Base-by-base conservation (phyloP, 2,329 filamentous ascomycete genomes). In the Knoxdaviesia proteae region DNA sequence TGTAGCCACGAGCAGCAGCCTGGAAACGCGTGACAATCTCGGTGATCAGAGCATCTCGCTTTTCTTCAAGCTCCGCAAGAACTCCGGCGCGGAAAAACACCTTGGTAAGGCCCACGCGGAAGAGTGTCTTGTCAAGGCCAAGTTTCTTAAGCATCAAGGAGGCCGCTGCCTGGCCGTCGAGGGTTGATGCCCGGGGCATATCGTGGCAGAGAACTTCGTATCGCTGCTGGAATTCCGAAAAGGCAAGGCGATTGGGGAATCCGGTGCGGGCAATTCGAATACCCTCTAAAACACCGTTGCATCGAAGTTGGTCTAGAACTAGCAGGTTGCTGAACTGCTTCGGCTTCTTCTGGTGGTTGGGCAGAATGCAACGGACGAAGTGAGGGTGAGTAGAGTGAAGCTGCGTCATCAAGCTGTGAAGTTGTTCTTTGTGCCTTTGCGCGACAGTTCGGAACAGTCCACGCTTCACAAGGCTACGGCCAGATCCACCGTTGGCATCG, bases 231-330 rank as follows among this genome's bases (percentile, higher is more conserved):
- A 98, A 98, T 55, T 98, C 92, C 3, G 82, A 72, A 56, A 98
- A 98, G 0, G 83, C 72, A 33, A 98, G 68, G 50, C 90, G 72
- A 56, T 98, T 98, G 41, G 90, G 90, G 57, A 98, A 98, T 30
- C 90, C 90, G 5, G 92, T 98, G 39, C 90, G 77, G 30, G 90
- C 90, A 58, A 98, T 98, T 47, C 90, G 76, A 54, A 98, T 98
- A 47, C 90, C 90, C 61, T 98, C 90, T n/a, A 98, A 68, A 3
- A 98, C 90, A 80, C 90, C 90, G 56, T 98, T 98, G 62, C 90
- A 98, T 42, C 90, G 77, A n/a, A 98, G 65, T 57, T 98, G 92
- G 53, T 98, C 90, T 5, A 98, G 69, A 2, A 98, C 92, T n/a
- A 98, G 72, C 3, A 86, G 74, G 3, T 83, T 84, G 54, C 81